These are phyloP conservation scores for Trametes hirsuta DNA, from an alignment of 1,284 basidiomycete genomes.

Conservation along the genomic window DNA sequence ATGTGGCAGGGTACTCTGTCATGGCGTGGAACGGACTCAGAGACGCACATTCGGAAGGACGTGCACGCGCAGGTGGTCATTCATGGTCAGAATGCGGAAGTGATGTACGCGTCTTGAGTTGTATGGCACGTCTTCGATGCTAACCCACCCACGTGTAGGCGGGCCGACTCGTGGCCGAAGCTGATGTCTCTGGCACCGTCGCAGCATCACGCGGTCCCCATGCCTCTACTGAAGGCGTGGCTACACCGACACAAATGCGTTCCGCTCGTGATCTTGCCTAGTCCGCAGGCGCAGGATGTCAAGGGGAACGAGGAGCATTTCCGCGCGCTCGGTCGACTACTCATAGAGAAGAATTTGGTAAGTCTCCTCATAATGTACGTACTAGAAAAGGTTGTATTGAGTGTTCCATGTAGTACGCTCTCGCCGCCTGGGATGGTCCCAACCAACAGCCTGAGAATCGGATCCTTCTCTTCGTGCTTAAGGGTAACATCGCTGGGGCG, in stretches of 20 bases:
- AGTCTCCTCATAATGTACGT: conserved; percentile 18
- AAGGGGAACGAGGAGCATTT: conserved; percentile 45
- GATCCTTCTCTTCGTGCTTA: conserved; percentile 54
- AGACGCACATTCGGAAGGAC: conserved; percentile 45
- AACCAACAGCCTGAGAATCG: conserved; percentile 48
- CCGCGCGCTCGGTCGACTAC: conserved; percentile 42
- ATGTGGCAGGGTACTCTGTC: conserved; percentile 57
- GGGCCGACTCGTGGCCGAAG: conserved; percentile 56
- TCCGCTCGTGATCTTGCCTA: conserved; percentile 25
- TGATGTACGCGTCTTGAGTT: conserved; percentile 25
- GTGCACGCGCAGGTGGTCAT: conserved; percentile 40
- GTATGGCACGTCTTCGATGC: not conserved
- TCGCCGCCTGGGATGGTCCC: conserved; percentile 55
- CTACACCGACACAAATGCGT: conserved; percentile 39
- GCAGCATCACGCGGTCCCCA: conserved; percentile 44
- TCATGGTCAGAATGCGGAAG: conserved; percentile 28
- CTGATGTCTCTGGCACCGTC: conserved; percentile 47
- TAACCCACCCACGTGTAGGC: conserved; percentile 40
- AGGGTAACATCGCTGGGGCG: conserved; percentile 45
- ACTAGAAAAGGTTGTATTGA: too few relatives aligned
- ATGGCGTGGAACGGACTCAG: conserved; percentile 48
- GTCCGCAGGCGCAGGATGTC: conserved; percentile 19
- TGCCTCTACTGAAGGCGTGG: conserved; percentile 52
- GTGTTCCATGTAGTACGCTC: conserved; percentile 50
- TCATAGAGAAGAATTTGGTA: conserved; percentile 49